Conservation (phyloP, 768 basidiomycete species). For the Pleurotus ostreatus region DNA sequence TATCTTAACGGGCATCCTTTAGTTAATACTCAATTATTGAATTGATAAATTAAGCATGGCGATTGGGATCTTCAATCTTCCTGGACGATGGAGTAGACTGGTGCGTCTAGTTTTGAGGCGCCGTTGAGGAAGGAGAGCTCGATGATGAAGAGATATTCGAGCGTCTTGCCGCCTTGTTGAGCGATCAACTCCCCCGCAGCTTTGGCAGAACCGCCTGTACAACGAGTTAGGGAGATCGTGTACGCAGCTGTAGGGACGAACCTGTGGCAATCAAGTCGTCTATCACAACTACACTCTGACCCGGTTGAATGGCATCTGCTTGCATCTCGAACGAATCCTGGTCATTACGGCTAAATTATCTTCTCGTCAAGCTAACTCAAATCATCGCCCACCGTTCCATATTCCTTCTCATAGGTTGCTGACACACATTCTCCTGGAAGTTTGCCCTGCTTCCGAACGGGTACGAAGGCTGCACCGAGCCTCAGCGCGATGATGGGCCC, state of each 20-base stretch:
- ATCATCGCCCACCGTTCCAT: constrained; percentile 64
- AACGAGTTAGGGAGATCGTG: not conserved
- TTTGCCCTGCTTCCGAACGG: constrained; percentile 92
- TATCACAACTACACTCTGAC: constrained; percentile 81
- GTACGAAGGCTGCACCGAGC: constrained; percentile 91
- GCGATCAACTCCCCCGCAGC: constrained; percentile 88
- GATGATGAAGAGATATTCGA: constrained; percentile 95
- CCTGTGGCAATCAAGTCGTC: constrained; percentile 98
- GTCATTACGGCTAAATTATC: not conserved
- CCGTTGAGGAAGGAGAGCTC: constrained; percentile 77
- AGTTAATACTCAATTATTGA: constrained; percentile 68
- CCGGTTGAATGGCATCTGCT: constrained; percentile 73
- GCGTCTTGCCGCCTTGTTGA: constrained; percentile 76
- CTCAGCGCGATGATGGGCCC: constrained; percentile 90
- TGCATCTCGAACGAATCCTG: constrained; percentile 98
- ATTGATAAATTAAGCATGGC: constrained; percentile 29
- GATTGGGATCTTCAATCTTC: constrained; percentile 48
- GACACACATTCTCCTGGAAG: constrained; percentile 82
- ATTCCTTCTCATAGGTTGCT: constrained; percentile 87
- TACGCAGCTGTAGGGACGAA: constrained; percentile 25
- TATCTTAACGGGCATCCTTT: constrained; percentile 77
- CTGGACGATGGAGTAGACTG: constrained; percentile 86
- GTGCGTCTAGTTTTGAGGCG: constrained; percentile 74
- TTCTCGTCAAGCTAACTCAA: not conserved
- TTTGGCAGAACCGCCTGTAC: constrained; percentile 82